Percentiles rank a stretch among this genome's conserved stretches.
These are phyloP conservation scores for Triticum turgidum DNA, from an alignment of 176 grass and related monocot genomes.

Conservation along the genomic window DNA sequence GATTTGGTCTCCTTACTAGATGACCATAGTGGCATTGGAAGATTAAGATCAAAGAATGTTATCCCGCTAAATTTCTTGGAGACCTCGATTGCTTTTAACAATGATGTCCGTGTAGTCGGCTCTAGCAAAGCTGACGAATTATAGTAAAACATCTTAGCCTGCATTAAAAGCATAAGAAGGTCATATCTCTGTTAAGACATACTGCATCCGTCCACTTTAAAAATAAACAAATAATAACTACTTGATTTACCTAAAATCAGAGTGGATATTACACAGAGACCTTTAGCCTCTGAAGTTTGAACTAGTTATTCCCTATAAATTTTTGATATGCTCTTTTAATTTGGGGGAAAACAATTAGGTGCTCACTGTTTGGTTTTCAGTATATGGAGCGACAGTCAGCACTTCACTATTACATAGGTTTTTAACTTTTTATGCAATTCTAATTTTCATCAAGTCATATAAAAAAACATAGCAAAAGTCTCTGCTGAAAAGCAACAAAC, in stretches of 20 bases:
- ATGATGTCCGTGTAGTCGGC: conserved; percentile 35
- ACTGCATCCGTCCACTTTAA: background rate
- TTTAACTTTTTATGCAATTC: too few species aligned
- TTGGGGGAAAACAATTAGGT: background rate
- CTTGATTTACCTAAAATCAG: background rate
- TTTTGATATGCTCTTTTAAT: background rate
- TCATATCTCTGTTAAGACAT: background rate
- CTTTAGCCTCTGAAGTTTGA: background rate
- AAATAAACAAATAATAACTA: background rate
- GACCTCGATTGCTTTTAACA: conserved; percentile 62
- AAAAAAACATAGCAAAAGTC: background rate
- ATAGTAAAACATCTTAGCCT: conserved; percentile 97
- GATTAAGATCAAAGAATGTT: conserved; percentile 83
- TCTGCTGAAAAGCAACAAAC: background rate
- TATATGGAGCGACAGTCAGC: background rate
- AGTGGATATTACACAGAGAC: background rate
- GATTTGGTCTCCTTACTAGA: conserved; percentile 57
- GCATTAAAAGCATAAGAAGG: conserved; percentile 39
- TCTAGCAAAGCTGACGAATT: conserved; percentile 80
- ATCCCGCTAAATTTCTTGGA: conserved; percentile 60
- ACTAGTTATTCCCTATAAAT: background rate
- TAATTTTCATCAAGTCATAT: background rate
- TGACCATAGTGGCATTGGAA: conserved; percentile 74
- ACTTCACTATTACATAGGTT: background rate
- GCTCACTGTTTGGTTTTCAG: background rate